Evolutionary conservation across 2,329 filamentous ascomycete species (phyloP).

Genomic region (Microsporum canis): DNA sequence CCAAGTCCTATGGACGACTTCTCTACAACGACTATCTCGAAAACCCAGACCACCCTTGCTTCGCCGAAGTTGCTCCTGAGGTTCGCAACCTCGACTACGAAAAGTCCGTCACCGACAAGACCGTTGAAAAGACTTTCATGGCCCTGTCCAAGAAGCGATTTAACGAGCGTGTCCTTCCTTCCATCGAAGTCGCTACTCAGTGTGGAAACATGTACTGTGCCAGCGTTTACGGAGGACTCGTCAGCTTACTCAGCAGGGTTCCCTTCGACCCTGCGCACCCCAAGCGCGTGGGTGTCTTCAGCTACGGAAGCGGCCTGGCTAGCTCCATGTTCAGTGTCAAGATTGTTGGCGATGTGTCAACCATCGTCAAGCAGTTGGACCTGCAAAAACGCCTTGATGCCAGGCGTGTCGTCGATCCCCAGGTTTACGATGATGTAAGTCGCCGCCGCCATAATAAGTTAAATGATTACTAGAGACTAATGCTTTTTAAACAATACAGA

Average conservation of each 20-base stretch:
- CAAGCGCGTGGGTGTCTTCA: conserved; percentile 66
- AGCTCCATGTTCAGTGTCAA: conserved; percentile 59
- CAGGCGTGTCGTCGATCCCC: conserved; percentile 55
- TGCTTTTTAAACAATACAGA: conserved; percentile 34
- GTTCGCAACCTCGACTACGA: conserved; percentile 68
- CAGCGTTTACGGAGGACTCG: conserved; percentile 48
- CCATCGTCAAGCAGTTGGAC: conserved; percentile 56
- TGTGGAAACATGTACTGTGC: conserved; percentile 57
- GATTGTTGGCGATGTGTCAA: conserved; percentile 57
- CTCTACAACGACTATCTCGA: conserved; percentile 76
- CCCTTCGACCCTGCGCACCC: conserved; percentile 52
- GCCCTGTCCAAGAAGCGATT: conserved; percentile 72
- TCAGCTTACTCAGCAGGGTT: conserved; percentile 52
- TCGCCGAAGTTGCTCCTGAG: conserved; percentile 64
- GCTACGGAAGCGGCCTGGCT: conserved; percentile 67
- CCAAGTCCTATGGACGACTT: conserved; percentile 73
- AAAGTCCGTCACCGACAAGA: conserved; percentile 69
- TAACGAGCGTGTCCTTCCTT: conserved; percentile 61
- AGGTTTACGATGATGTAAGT: conserved; percentile 62
- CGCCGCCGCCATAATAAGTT: conserved; percentile 13
- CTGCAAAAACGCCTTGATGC: conserved; percentile 57
- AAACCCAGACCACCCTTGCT: conserved; percentile 55
- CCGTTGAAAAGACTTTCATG: conserved; percentile 80
- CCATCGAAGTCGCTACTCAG: conserved; percentile 64
- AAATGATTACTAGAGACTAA: neutral